Evolutionary conservation across 2,329 filamentous ascomycete genomes (phyloP), one percentile per base, ranked within the genome.

Genomic region (Aphanoascus verrucosus): DNA sequence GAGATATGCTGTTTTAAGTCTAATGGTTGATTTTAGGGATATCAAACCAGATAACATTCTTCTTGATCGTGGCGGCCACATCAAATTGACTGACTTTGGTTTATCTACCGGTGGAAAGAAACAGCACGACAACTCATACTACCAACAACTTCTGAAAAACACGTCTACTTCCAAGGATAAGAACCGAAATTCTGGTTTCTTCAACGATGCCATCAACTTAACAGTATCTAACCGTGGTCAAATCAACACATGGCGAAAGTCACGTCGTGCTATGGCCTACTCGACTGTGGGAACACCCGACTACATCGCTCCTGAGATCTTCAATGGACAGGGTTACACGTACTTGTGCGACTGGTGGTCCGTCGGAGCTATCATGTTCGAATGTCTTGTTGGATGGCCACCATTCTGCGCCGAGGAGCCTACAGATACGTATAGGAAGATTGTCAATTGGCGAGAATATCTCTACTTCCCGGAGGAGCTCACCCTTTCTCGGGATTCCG

Each of bases 261-360:
- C 91, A 54, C 85, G 93, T 64, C 82, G 93, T 64, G 80, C 95
- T 68, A 91, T 98, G 80, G 93, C 93, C 12, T 98, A 98, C 73
- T 97, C 93, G 1, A 97, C 93, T 2, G 93, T 98, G 59, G 93
- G 93, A 59, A 98, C 93, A 1, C 93, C 93, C 8, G 93, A 98
- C 70, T 98, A 98, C 69, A 98, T 98, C 66, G 93, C 93, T 1
- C 93, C 93, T 2, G 93, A 98, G 69, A 97, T 98, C 63, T 97
- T 98, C 71, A 94, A 88, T 45, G 90, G 91, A 15, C 87, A 94
- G 64, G 93, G 93, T 47, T 98, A 98, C 74, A 88, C 88, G 55
- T 95, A 91, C 65, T 85, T 94, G 67, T 98, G 93, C 69, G 93
- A 98, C 76, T 98, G 93, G 93, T 98, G 93, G 93, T 94, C 88